These are phyloP conservation scores for Barbatosphaeria neglecta DNA, from an alignment of 495 filamentous ascomycete genomes.

Conservation along the genomic window DNA sequence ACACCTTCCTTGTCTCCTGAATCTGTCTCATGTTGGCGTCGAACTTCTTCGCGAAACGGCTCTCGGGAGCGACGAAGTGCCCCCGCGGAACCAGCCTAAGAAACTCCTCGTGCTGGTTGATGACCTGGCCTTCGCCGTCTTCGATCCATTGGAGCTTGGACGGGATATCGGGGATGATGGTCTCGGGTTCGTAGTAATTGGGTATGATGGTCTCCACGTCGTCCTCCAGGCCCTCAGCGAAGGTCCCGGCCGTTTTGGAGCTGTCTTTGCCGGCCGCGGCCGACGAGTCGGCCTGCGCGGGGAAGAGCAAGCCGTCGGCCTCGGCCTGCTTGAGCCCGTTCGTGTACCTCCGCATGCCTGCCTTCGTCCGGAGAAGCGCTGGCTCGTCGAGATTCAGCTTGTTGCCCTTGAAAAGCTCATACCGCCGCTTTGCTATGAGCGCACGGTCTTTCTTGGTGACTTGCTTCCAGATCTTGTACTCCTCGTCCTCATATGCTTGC, in stretches of 20 bases:
- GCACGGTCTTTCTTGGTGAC: constrained; percentile 95
- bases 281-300: constrained; percentile 32
- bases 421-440: constrained; percentile 64
- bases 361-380: constrained; percentile 64
- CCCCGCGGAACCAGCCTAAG: constrained; percentile 61
- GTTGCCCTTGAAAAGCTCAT: constrained; percentile 73
- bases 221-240: constrained; percentile 85
- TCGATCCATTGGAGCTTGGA: constrained; percentile 71
- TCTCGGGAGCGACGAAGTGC: constrained; percentile 66
- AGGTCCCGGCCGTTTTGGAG: constrained; percentile 47
- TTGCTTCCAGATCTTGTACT: constrained; percentile 97
- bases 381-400: constrained; percentile 80
- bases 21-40: constrained; percentile 88
- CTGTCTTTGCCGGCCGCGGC: constrained; percentile 26
- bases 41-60: constrained; percentile 64
- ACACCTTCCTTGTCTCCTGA: constrained; percentile 93
- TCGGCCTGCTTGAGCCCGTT: constrained; percentile 55
- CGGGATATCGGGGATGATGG: constrained; percentile 72
- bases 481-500: constrained; percentile 58
- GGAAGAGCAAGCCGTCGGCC: constrained; percentile 25
- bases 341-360: constrained; percentile 59
- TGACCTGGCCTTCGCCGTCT: constrained; percentile 73
- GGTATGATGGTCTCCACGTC: constrained; percentile 70
- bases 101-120: constrained; percentile 75
- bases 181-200: constrained; percentile 86